phyloP scores from a whole-genome alignment of 2,329 filamentous ascomycete genomes.

The Phaeosphaeriaceae sp. region DNA sequence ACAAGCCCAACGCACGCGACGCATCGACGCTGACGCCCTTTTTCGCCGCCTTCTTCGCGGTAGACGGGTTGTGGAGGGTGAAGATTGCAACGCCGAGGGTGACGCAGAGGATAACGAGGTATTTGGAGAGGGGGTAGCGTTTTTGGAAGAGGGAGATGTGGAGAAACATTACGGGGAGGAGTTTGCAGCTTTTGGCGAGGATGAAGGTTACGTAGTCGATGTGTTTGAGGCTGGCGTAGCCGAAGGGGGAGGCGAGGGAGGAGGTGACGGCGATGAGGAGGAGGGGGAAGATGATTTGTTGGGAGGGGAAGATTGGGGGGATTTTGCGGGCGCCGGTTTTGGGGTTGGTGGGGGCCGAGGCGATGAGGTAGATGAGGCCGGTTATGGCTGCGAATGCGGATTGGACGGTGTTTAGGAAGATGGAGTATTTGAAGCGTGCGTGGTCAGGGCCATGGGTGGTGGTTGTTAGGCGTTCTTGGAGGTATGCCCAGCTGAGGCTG shows the following conservation, averaged over 20 bases:
- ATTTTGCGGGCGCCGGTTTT: constrained; percentile 35
- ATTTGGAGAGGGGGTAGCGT: constrained; percentile 94
- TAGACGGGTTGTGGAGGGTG: constrained; percentile 75
- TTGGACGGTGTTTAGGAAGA: constrained; percentile 96
- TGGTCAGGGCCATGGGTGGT: constrained; percentile 75
- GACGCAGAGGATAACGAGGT: constrained; percentile 88
- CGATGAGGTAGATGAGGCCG: constrained; percentile 79
- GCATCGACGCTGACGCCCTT: constrained; percentile 62
- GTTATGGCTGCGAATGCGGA: constrained; percentile 84
- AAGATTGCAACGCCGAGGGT: constrained; percentile 94
- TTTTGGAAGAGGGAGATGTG: constrained; percentile 91
- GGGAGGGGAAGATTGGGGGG: constrained; percentile 75
- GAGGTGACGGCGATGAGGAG: constrained; percentile 85
- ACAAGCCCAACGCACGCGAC: constrained; percentile 77
- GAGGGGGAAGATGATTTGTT: constrained; percentile 76
- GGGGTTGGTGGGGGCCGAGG: constrained; percentile 62
- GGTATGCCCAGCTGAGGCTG: constrained; percentile 89
- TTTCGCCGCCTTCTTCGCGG: constrained; percentile 47
- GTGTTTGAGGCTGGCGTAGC: constrained; percentile 88
- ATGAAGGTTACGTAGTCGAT: constrained; percentile 99
- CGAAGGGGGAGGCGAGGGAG: constrained; percentile 91
- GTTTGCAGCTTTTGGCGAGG: constrained; percentile 96
- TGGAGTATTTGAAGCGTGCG: constrained; percentile 83
- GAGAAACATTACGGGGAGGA: constrained; percentile 97
- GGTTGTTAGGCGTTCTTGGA: constrained; percentile 97